A percentile compares a stretch with the other conserved stretches of the same genome.
These are phyloP conservation scores for Colletotrichum tamarilloi DNA, from an alignment of 2,329 filamentous ascomycete species.

Conservation along the genomic window DNA sequence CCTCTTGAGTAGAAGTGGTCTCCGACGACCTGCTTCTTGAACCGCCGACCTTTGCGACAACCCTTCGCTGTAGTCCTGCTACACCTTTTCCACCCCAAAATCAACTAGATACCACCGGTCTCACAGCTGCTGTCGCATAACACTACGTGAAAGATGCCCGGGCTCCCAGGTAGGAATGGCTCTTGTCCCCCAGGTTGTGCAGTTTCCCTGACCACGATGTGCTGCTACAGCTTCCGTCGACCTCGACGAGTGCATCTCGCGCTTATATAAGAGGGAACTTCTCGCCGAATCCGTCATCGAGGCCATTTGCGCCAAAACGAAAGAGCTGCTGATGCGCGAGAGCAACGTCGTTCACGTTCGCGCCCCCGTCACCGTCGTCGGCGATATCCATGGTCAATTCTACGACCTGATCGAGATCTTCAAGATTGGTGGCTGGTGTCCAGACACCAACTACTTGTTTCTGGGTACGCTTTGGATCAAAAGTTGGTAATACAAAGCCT, in stretches of 20 bases:
- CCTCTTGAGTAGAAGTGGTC: constrained; percentile 48
- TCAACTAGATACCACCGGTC: not conserved
- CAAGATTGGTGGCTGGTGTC: constrained; percentile 96
- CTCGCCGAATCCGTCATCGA: constrained; percentile 98
- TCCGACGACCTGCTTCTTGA: constrained; percentile 41
- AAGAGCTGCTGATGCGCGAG: constrained; percentile 99
- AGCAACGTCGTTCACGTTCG: constrained; percentile 99
- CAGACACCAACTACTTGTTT: constrained; percentile 98
- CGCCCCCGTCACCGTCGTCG: constrained; percentile 95
- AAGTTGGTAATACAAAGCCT: not conserved
- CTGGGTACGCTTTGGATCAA: constrained; percentile 69
- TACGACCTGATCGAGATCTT: constrained; percentile 99
- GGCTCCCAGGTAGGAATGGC: constrained; percentile 60
- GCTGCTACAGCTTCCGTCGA: constrained; percentile 83
- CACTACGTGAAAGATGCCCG: constrained; percentile 61
- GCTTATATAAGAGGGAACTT: constrained; percentile 96
- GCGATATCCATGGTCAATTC: constrained; percentile 98
- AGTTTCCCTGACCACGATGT: constrained; percentile 5
- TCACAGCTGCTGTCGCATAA: constrained; percentile 1
- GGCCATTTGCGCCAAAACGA: constrained; percentile 98
- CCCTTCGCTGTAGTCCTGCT: not conserved
- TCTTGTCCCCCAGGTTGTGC: not conserved
- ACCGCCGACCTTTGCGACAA: not conserved
- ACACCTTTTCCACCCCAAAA: not conserved
- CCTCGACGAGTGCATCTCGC: constrained; percentile 97